Conservation (phyloP, 257 asterid species). For the Lithospermum erythrorhizon region DNA sequence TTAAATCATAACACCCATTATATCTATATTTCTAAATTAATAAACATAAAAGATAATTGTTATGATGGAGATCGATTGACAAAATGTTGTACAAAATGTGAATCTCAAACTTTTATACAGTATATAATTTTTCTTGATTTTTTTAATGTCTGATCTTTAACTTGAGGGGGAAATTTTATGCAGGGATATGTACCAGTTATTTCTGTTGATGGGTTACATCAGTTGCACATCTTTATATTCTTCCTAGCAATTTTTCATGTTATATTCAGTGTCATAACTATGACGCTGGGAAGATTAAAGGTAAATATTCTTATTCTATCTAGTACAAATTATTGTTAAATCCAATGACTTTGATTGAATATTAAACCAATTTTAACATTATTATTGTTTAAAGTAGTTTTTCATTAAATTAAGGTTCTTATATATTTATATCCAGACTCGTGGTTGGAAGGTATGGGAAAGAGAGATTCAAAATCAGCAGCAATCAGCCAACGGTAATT, state of each 20-base stretch:
- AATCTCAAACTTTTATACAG: too few relatives aligned
- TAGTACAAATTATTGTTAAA: not conserved
- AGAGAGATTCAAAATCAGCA: conserved; percentile 21
- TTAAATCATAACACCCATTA: too few relatives aligned
- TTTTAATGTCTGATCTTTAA: too few relatives aligned
- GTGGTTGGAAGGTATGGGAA: conserved; percentile 95
- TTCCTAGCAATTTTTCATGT: conserved; percentile 74
- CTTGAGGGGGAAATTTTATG: too few relatives aligned
- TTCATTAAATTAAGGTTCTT: not conserved
- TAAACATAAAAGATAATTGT: too few relatives aligned
- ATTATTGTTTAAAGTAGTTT: too few relatives aligned
- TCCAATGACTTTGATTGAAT: too few relatives aligned
- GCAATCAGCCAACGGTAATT: conserved; percentile 38
- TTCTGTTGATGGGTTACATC: conserved; percentile 59
- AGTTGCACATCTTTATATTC: conserved; percentile 78
- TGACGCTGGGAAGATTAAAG: conserved; percentile 67
- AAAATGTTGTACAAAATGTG: too few relatives aligned
- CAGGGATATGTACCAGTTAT: conserved; percentile 62
- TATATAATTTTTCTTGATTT: too few relatives aligned
- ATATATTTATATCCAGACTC: conserved; percentile 38
- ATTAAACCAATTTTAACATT: too few relatives aligned
- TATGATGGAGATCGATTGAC: too few relatives aligned
- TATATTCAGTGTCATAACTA: conserved; percentile 51
- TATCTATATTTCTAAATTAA: too few relatives aligned
- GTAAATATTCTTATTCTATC: conserved; percentile 13